Evolutionary conservation across 2,329 filamentous ascomycete species (phyloP).

Genomic region (Chaetomiaceae sp.): DNA sequence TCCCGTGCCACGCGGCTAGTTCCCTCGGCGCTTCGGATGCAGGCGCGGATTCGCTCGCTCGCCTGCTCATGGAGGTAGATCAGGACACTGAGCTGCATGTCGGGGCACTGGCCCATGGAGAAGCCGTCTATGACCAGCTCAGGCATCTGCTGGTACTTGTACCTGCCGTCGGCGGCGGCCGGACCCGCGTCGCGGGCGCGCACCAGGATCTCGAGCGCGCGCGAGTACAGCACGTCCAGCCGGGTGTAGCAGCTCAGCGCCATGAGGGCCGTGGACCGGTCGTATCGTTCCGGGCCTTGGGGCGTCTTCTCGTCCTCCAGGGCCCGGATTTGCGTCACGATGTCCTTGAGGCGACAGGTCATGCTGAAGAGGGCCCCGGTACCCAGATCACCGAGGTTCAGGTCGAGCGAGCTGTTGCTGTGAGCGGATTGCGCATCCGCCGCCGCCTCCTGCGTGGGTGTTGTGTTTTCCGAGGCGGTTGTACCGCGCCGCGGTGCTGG

Average conservation of each 20-base stretch:
- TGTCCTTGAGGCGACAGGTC: not conserved
- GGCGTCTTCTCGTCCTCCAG: not conserved
- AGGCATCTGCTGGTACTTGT: not conserved
- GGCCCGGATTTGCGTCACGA: not conserved
- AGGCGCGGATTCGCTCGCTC: no score
- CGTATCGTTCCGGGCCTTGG: not conserved
- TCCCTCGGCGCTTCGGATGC: no score
- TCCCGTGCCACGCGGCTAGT: no score
- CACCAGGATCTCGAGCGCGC: not conserved
- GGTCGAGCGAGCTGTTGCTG: not conserved
- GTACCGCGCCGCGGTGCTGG: not conserved
- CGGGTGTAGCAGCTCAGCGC: not conserved
- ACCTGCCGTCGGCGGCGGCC: not conserved
- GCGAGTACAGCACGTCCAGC: not conserved
- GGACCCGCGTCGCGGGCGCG: not conserved
- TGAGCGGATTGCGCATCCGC: not conserved
- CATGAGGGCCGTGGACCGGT: not conserved
- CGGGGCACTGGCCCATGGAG: not conserved
- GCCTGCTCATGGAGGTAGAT: not conserved
- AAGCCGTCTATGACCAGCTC: conserved; percentile 3
- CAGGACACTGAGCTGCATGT: not conserved
- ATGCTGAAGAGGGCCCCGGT: not conserved
- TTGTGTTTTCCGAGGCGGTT: not conserved
- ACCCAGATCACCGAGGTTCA: not conserved
- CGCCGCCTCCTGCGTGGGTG: not conserved